Percentiles rank a stretch among this genome's conserved stretches.
Conservation (phyloP, 192 early-diverging fungal species). For the Entomortierella parvispora region DNA sequence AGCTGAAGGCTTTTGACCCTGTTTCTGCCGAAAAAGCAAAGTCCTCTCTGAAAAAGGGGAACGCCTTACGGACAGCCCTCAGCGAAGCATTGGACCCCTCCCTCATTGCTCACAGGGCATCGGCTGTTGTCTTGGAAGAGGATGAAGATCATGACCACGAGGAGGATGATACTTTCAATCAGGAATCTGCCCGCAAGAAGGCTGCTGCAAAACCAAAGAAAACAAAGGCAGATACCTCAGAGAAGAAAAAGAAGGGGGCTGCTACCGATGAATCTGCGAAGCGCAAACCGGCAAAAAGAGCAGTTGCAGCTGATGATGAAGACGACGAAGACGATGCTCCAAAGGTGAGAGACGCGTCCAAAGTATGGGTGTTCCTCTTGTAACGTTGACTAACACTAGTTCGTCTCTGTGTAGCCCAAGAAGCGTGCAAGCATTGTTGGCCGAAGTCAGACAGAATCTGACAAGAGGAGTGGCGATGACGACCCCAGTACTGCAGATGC, state of each 20-base stretch:
- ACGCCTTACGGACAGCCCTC: slow-evolving; percentile 24
- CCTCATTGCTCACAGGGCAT: slow-evolving; percentile 10
- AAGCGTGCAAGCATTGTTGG: slow-evolving; percentile 24
- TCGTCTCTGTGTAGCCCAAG: slow-evolving; percentile 7
- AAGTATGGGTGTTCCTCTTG: too few species aligned
- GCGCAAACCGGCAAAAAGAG: slow-evolving; percentile 34
- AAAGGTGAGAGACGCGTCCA: slow-evolving; percentile 16
- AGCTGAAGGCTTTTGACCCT: slow-evolving; percentile 51
- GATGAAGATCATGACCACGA: slow-evolving; percentile 33
- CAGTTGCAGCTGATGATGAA: slow-evolving; percentile 24
- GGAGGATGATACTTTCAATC: slow-evolving; percentile 11
- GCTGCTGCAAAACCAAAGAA: slow-evolving; percentile 36
- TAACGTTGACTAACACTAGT: not conserved
- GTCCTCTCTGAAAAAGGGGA: slow-evolving; percentile 26
- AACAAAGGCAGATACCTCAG: slow-evolving; percentile 24
- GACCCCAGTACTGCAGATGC: slow-evolving; percentile 19
- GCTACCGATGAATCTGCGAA: slow-evolving; percentile 25
- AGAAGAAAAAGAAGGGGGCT: slow-evolving; percentile 31
- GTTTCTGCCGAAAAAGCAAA: slow-evolving; percentile 37
- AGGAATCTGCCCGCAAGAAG: slow-evolving; percentile 18
- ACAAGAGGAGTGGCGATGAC: slow-evolving; percentile 34
- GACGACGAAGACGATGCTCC: slow-evolving; percentile 39
- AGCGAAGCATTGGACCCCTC: slow-evolving; percentile 41
- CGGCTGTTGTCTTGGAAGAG: not conserved
- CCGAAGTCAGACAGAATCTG: slow-evolving; percentile 23